Evolutionary conservation across 2,329 filamentous ascomycete species (phyloP).

Genomic region (Exophiala viscosa): DNA sequence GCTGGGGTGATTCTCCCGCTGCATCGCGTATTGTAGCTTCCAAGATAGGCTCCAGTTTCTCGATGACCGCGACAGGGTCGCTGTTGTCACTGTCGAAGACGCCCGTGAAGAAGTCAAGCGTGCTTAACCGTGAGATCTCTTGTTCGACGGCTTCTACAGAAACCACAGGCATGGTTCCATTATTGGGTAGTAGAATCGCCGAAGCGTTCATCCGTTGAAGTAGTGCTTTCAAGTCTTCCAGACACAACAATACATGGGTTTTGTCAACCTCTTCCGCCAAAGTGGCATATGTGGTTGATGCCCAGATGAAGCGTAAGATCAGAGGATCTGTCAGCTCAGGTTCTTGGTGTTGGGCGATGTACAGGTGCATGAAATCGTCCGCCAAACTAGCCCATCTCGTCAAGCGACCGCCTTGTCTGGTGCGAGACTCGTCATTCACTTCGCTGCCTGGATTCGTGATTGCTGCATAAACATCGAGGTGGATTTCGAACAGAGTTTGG

Average conservation of each 20-base stretch:
- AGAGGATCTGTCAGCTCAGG: constrained; percentile 40
- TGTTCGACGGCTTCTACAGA: constrained; percentile 79
- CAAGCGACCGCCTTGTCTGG: constrained; percentile 56
- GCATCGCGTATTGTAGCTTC: constrained; percentile 54
- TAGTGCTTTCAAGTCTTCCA: constrained; percentile 59
- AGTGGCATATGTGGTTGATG: constrained; percentile 60
- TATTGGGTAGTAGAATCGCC: constrained; percentile 68
- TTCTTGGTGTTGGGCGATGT: constrained; percentile 30
- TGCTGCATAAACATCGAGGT: constrained; percentile 62
- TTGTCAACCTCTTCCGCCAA: constrained; percentile 54
- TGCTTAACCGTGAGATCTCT: constrained; percentile 87
- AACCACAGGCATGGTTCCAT: constrained; percentile 81
- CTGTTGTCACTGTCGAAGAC: constrained; percentile 80
- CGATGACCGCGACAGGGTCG: constrained; percentile 80
- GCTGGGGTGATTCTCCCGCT: constrained; percentile 5
- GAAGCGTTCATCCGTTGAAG: constrained; percentile 48
- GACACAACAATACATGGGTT: constrained; percentile 59
- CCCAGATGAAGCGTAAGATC: constrained; percentile 62
- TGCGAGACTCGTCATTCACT: constrained; percentile 49
- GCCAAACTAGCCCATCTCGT: constrained; percentile 59
- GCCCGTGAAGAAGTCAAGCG: constrained; percentile 91
- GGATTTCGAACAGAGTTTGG: constrained; percentile 62
- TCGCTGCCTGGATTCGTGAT: constrained; percentile 60
- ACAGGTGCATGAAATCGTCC: constrained; percentile 49
- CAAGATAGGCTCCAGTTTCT: constrained; percentile 86